These are phyloP conservation scores for Dactylellina leptospora DNA, from an alignment of 2,329 filamentous ascomycete species.

Conservation along the genomic window DNA sequence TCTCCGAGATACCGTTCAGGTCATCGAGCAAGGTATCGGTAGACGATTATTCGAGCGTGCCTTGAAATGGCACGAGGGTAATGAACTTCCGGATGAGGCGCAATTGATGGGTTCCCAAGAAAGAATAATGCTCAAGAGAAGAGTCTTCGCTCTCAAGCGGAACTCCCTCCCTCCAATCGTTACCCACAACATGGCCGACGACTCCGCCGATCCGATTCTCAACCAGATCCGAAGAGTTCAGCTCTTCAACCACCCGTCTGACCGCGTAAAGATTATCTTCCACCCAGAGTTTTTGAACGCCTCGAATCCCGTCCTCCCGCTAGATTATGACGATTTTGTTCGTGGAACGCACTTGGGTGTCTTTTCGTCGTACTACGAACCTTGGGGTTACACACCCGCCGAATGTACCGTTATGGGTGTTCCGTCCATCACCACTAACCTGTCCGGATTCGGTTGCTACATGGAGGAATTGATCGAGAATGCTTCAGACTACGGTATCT, in stretches of 20 bases:
- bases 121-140: slow-evolving; percentile 86
- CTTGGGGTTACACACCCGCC: slow-evolving; percentile 97
- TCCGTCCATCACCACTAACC: slow-evolving; percentile 95
- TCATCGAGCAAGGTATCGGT: slow-evolving; percentile 91
- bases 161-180: slow-evolving; percentile 90
- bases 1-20: slow-evolving; percentile 86
- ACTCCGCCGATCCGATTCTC: slow-evolving; percentile 88
- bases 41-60: slow-evolving; percentile 94
- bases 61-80: slow-evolving; percentile 93
- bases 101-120: slow-evolving; percentile 92
- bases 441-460: slow-evolving; percentile 97
- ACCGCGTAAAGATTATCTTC: slow-evolving; percentile 97
- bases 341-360: slow-evolving; percentile 94
- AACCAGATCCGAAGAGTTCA: slow-evolving; percentile 96
- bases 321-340: slow-evolving; percentile 99
- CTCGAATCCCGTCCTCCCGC: slow-evolving; percentile 88
- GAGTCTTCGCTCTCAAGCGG: slow-evolving; percentile 96
- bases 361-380: slow-evolving; percentile 98
- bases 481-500: slow-evolving; percentile 96
- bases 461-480: slow-evolving; percentile 99
- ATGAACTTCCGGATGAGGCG: slow-evolving; percentile 93
- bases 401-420: slow-evolving; percentile 99
- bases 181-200: slow-evolving; percentile 97
- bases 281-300: slow-evolving; percentile 98
- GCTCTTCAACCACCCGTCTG: slow-evolving; percentile 93